Conservation (phyloP, 345 rosid species). For the Boechera stricta region DNA sequence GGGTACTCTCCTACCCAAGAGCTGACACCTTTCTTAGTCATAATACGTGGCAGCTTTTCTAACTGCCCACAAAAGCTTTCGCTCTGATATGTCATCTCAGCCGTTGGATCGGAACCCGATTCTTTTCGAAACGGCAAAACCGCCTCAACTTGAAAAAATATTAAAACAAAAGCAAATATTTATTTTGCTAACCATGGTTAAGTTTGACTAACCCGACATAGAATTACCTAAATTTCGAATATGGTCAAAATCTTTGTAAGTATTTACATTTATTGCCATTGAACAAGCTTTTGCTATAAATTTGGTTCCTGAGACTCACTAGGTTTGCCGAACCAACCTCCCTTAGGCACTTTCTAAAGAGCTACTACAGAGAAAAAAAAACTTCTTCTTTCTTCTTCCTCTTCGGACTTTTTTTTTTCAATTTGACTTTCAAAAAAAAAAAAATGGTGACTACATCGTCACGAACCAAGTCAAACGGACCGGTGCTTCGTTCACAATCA, state of each 20-base stretch:
- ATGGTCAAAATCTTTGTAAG: slow-evolving; percentile 20
- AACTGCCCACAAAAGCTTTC: slow-evolving; percentile 30
- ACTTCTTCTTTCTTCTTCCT: slow-evolving; percentile 2
- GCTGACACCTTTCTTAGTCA: slow-evolving; percentile 34
- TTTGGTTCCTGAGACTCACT: slow-evolving; percentile 43
- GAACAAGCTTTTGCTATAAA: slow-evolving; percentile 40
- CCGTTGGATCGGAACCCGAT: slow-evolving; percentile 47
- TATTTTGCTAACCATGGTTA: slow-evolving; percentile 42
- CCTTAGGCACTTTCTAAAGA: slow-evolving; percentile 26
- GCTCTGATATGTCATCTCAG: slow-evolving; percentile 15
- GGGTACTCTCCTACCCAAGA: neutral
- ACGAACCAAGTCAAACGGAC: slow-evolving; percentile 40
- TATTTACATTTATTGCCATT: slow-evolving; percentile 41
- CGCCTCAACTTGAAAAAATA: slow-evolving; percentile 17
- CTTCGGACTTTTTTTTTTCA: neutral
- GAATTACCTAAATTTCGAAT: slow-evolving; percentile 24
- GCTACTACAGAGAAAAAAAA: neutral
- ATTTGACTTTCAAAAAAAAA: slow-evolving; percentile 10
- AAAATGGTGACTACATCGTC: slow-evolving; percentile 42
- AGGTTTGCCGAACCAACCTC: slow-evolving; percentile 51
- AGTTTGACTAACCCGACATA: slow-evolving; percentile 35
- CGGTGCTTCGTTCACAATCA: slow-evolving; percentile 42
- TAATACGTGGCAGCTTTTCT: slow-evolving; percentile 42
- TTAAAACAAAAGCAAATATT: neutral
- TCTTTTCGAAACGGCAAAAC: slow-evolving; percentile 39